Evolutionary conservation across 2,329 filamentous ascomycete genomes (phyloP), one percentile per base, ranked within the genome.

Genomic region (Diaporthe capsici): DNA sequence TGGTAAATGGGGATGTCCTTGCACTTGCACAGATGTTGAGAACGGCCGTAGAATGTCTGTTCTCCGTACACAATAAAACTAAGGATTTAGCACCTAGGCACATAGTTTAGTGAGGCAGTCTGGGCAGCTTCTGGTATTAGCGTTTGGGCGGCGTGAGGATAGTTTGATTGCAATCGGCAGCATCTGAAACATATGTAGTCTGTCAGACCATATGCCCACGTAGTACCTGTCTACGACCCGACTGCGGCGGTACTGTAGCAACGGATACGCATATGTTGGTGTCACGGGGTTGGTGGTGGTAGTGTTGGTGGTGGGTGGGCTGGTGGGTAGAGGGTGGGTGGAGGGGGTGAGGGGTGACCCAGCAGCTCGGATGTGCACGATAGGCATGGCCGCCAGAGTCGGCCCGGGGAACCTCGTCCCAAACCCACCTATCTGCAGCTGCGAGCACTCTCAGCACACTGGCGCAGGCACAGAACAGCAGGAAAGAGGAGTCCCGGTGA

Each of bases 141-240:
- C 34, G 47, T 28, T 20, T 49, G 65, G 65, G 65, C 31, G 34
- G 47, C 47, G 47, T 28, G 20, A 10, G n/a, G 65, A 28, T 68
- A 17, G 65, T 68, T 53, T 53, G 47, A 68, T 68, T 70, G 65
- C 65, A 70, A 70, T 70, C 49, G 47, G 37, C 65, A 70, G 65
- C 47, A 53, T 42, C 65, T 70, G 65, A 70, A 70, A 70, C 65
- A 70, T 31, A 55, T 28, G 42, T 44, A n/a, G 42, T 28, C 39
- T 47, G 39, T 31, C 39, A 44, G 60, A 31, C 49, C 47, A 53
- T 55, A 42, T 42, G 65, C 49, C 15, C 17, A 42, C 13, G 9
- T n/a, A 6, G 47, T 25, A 39, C 31, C 34, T 42, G n/a, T 13
- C 12, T 20, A 53, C 22, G 22, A 20, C 49, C 4, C 9, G 65